Conservation (phyloP, 345 rosid genomes). For the Camelina hispida region DNA sequence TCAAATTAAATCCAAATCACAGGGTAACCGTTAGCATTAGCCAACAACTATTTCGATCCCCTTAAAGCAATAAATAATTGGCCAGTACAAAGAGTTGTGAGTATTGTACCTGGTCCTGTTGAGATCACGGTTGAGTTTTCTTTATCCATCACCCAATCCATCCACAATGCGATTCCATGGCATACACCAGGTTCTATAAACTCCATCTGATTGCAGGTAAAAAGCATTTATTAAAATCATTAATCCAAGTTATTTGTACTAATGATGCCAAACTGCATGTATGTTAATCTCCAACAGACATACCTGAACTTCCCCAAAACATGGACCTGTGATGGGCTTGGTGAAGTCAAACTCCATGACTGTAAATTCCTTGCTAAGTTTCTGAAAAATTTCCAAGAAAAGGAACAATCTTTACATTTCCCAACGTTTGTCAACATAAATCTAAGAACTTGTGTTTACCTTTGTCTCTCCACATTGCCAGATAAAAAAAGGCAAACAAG, state of each 20-base stretch:
- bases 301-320: slow-evolving; percentile 73
- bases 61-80: background rate
- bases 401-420: slow-evolving; percentile 7
- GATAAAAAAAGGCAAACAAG: slow-evolving; percentile 70
- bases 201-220: slow-evolving; percentile 56
- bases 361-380: slow-evolving; percentile 66
- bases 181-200: slow-evolving; percentile 67
- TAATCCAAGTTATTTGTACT: background rate
- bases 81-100: background rate
- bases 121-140: slow-evolving; percentile 57
- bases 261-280: slow-evolving; percentile 18
- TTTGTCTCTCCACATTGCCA: slow-evolving; percentile 91
- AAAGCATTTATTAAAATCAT: background rate
- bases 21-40: slow-evolving; percentile 1
- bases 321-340: slow-evolving; percentile 60
- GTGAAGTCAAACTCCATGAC: slow-evolving; percentile 79
- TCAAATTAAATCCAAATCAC: background rate
- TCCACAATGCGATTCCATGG: slow-evolving; percentile 89
- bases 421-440: background rate
- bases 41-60: slow-evolving; percentile 6
- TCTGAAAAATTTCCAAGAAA: slow-evolving; percentile 50
- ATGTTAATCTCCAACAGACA: slow-evolving; percentile 12
- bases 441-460: slow-evolving; percentile 50
- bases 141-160: slow-evolving; percentile 90
- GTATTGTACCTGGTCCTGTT: slow-evolving; percentile 72